These are phyloP conservation scores for Dalbergia cochinchinensis DNA, from an alignment of 306 rosid genomes.

Conservation along the genomic window DNA sequence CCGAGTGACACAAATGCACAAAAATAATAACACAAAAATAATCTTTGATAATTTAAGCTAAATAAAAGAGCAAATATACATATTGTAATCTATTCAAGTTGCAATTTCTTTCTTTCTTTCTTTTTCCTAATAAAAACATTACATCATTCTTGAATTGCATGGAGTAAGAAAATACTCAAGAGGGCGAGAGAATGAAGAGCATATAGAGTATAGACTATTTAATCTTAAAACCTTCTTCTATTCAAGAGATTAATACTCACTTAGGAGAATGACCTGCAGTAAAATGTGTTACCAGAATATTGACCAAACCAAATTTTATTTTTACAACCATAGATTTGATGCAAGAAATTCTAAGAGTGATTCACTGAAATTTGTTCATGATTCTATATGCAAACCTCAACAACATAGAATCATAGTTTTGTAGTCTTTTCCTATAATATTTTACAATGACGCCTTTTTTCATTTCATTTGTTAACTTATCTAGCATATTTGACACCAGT, in stretches of 20 bases:
- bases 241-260: no score
- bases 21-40: conserved; percentile 1
- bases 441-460: not conserved
- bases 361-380: conserved; percentile 6
- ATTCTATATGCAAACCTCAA: conserved; percentile 3
- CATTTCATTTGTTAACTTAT: conserved; percentile 27
- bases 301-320: not conserved
- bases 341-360: not conserved
- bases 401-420: not conserved
- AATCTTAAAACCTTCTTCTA: conserved; percentile 6
- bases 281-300: conserved; percentile 29
- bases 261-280: conserved; percentile 3
- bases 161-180: conserved; percentile 24
- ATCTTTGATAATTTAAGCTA: not conserved
- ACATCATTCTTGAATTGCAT: conserved; percentile 2
- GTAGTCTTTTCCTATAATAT: not conserved
- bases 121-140: not conserved
- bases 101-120: not conserved
- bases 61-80: conserved; percentile 9
- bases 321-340: conserved; percentile 10
- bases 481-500: not conserved
- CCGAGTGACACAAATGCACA: conserved; percentile 4
- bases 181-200: conserved; percentile 5
- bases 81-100: not conserved
- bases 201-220: conserved; percentile 14